Evolutionary conservation across 345 rosid species (phyloP), one percentile per base, ranked within the genome.

Genomic region (Pistacia atlantica): DNA sequence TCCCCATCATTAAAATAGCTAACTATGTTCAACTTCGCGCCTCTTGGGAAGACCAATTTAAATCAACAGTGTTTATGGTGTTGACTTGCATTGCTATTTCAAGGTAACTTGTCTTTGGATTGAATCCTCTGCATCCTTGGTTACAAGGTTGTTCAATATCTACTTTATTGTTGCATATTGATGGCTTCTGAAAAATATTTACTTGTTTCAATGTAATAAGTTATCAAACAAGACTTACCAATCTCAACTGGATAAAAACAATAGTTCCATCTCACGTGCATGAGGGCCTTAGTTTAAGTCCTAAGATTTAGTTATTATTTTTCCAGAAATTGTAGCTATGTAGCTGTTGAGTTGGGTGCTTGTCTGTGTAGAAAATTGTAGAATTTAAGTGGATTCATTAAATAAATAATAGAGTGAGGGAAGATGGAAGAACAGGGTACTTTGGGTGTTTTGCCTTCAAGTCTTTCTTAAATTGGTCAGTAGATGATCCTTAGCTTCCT

Each of bases 31-130:
- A 88, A 69, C 78, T 37, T 73, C 77, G 89, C 85, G 89, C 90
- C 70, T 86, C 90, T 38, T 95, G 99, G 99, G 85, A 86, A 86
- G 85, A 84, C 35, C 88, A 95, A 77, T 79, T 86, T 59, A 90
- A 89, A 79, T 90, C 99, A 49, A 78, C 86, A 3, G 65, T 83
- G 67, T 93, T 93, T 75, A 78, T 93, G 78, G 81, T 80, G 52
- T 77, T 90, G 68, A 80, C 79, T 74, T 76, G 88, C 80, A 76
- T 56, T 67, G 71, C 76, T 54, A 83, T 91, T 63, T 65, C 83
- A 65, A 77, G 90, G 93, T 91, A 84, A 77, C 52, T 49, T 75
- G 69, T 74, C 55, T 77, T 33, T 58, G 28, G 48, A 62, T 67
- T 65, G 72, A 62, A 18, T 57, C 75, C 55, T 64, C 49, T 59